Evolutionary conservation across 768 basidiomycete genomes (phyloP).

Genomic region (Lyophyllum atratum): DNA sequence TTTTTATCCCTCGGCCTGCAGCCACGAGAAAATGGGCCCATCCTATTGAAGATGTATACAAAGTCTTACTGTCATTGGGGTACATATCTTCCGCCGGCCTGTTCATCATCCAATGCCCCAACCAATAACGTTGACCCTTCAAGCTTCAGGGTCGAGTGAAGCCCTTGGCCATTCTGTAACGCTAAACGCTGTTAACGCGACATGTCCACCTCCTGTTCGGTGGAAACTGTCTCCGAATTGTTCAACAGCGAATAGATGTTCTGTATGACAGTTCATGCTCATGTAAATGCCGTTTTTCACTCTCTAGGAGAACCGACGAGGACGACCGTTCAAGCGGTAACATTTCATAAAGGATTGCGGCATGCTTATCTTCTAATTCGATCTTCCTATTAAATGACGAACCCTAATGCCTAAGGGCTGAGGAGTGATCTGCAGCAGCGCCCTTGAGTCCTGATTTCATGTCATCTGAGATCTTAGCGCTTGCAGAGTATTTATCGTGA

Average conservation of each 20-base stretch:
- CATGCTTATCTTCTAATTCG: background rate
- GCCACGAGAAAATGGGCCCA: background rate
- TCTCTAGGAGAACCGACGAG: background rate
- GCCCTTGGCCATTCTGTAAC: background rate
- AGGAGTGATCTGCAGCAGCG: background rate
- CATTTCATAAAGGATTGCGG: background rate
- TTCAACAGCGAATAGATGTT: too few relatives aligned
- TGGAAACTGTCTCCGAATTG: background rate
- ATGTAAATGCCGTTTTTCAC: too few relatives aligned
- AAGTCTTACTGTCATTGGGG: background rate
- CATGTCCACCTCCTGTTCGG: background rate
- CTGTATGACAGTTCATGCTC: too few relatives aligned
- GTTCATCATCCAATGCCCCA: background rate
- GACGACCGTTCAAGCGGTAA: background rate
- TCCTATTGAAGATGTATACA: too few relatives aligned
- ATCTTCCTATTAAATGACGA: background rate
- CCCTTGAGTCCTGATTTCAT: background rate
- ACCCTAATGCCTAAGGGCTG: background rate
- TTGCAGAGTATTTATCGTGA: too few relatives aligned
- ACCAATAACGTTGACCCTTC: background rate
- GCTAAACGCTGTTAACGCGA: background rate
- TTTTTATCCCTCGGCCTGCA: too few relatives aligned
- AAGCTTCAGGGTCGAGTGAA: background rate
- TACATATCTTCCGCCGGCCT: background rate
- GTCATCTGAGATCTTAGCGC: too few relatives aligned